phyloP scores from a whole-genome alignment of 2,329 filamentous ascomycete genomes.

The Aspergillus cejpii region DNA sequence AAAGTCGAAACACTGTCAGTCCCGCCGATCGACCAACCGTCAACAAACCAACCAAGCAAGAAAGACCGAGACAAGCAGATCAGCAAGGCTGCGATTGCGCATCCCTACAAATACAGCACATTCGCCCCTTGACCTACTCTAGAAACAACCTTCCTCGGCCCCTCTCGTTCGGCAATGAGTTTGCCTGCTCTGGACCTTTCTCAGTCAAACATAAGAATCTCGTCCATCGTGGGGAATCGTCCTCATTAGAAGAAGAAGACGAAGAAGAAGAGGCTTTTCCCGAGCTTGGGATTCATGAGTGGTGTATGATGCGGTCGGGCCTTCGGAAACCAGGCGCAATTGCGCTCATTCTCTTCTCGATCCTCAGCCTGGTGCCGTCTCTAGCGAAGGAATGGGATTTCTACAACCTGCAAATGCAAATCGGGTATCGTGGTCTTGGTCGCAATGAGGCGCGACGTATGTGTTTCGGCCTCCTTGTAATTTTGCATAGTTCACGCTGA shows the following conservation, averaged over 20 bases:
- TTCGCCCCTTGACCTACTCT: slow-evolving; percentile 1
- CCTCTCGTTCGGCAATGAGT: slow-evolving; percentile 13
- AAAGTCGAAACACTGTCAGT: neutral
- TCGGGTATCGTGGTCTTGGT: slow-evolving; percentile 24
- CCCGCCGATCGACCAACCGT: slow-evolving; percentile 6
- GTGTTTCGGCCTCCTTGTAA: slow-evolving; percentile 9
- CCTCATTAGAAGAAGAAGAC: slow-evolving; percentile 4
- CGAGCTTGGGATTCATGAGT: slow-evolving; percentile 9
- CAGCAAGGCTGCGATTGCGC: slow-evolving; percentile 1
- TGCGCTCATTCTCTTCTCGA: slow-evolving; percentile 28
- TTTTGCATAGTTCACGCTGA: neutral
- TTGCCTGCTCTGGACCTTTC: neutral
- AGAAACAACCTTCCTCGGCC: neutral
- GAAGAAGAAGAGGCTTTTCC: no score
- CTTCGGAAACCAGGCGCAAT: slow-evolving; percentile 31
- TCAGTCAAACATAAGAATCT: neutral
- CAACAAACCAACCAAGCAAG: neutral
- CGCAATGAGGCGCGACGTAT: slow-evolving; percentile 22
- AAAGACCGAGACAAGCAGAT: neutral
- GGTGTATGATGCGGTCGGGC: slow-evolving; percentile 31
- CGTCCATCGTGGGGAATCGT: neutral
- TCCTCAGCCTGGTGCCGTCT: slow-evolving; percentile 32
- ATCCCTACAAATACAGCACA: slow-evolving; percentile 1
- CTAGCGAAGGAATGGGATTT: slow-evolving; percentile 26
- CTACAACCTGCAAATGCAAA: slow-evolving; percentile 25